phyloP scores from a whole-genome alignment of 2,329 filamentous ascomycete species.

The Cordyceps javanica region DNA sequence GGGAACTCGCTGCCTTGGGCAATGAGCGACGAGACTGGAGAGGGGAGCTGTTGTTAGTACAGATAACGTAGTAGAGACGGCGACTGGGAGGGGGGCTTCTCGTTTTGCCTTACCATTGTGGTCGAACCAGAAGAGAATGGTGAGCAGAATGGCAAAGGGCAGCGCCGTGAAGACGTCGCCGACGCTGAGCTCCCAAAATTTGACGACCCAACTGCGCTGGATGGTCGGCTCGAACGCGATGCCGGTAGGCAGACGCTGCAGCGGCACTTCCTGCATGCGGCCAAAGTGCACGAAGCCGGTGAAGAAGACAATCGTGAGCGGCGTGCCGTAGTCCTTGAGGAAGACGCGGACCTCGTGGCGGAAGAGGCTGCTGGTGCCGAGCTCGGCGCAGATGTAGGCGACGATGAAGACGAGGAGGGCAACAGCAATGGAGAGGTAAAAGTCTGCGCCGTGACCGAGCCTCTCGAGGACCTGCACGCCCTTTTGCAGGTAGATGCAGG shows the following conservation, averaged over 20 bases:
- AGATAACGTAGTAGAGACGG: background rate
- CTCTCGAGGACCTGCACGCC: slow-evolving; percentile 78
- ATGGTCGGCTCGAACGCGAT: slow-evolving; percentile 73
- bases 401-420: slow-evolving; percentile 71
- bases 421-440: slow-evolving; percentile 76
- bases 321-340: slow-evolving; percentile 84
- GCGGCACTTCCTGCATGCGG: slow-evolving; percentile 64
- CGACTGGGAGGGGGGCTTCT: background rate
- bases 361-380: slow-evolving; percentile 68
- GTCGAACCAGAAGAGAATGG: slow-evolving; percentile 83
- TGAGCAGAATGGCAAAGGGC: slow-evolving; percentile 79
- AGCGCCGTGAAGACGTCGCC: slow-evolving; percentile 75
- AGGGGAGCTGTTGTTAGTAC: background rate
- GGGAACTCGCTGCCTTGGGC: slow-evolving; percentile 80
- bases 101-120: slow-evolving; percentile 60
- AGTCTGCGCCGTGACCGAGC: slow-evolving; percentile 59
- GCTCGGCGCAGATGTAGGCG: slow-evolving; percentile 65
- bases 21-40: slow-evolving; percentile 69
- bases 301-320: slow-evolving; percentile 78
- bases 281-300: slow-evolving; percentile 85
- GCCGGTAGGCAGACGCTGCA: slow-evolving; percentile 69
- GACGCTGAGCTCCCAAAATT: slow-evolving; percentile 72
- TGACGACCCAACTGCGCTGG: slow-evolving; percentile 68
- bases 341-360: slow-evolving; percentile 71
- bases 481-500: slow-evolving; percentile 87